These are phyloP conservation scores for Acanthamoeba castellanii DNA, from an alignment of 208 protist species.

Conservation along the genomic window DNA sequence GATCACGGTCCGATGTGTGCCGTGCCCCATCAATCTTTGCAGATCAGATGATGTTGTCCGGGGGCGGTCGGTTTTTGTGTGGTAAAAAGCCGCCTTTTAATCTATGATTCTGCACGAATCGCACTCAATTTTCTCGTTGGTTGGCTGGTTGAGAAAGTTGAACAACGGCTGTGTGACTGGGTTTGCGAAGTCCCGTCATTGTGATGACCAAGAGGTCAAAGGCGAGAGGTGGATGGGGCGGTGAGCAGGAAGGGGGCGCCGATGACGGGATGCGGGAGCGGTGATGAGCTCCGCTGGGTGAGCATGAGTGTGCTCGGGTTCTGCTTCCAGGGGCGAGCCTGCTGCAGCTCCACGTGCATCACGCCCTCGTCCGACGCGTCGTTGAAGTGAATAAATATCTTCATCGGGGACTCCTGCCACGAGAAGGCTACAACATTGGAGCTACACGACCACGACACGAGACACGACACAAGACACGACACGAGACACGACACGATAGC, in stretches of 20 bases:
- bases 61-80: neutral
- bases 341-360: constrained; percentile 12
- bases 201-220: too few relatives aligned
- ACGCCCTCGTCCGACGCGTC: neutral
- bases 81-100: too few relatives aligned
- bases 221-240: too few relatives aligned
- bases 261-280: neutral
- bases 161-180: too few relatives aligned
- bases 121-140: too few relatives aligned
- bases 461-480: too few relatives aligned
- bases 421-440: neutral
- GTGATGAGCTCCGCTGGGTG: neutral
- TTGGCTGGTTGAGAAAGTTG: too few relatives aligned
- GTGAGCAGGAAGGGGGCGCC: neutral
- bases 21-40: neutral
- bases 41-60: neutral
- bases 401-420: constrained; percentile 1
- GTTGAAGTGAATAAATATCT: neutral
- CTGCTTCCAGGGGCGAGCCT: neutral
- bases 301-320: neutral
- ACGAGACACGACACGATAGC: too few relatives aligned
- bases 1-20: neutral
- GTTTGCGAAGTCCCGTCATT: too few relatives aligned
- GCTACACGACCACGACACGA: neutral
- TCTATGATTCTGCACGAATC: too few relatives aligned